Conservation (phyloP, 2,329 filamentous ascomycete species). For the Beauveria australis region DNA sequence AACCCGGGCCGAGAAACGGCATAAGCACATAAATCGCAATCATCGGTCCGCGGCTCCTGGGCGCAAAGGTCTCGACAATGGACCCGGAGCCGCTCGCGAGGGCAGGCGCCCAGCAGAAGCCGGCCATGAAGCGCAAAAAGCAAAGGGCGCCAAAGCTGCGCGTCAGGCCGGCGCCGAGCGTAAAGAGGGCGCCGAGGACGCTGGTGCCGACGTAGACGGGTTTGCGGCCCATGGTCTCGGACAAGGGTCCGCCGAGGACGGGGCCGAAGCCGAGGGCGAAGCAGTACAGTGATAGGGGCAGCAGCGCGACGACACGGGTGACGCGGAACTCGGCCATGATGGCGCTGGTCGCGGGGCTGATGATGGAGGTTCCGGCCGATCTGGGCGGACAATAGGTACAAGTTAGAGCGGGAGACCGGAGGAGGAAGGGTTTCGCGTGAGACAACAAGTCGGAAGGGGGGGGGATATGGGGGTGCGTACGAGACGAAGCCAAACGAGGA, state of each 20-base stretch:
- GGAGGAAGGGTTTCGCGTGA: too few relatives aligned
- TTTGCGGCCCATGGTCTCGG: slow-evolving; percentile 48
- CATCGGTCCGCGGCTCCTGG: slow-evolving; percentile 32
- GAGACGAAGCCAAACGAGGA: slow-evolving; percentile 32
- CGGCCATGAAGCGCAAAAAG: slow-evolving; percentile 49
- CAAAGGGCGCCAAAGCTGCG: slow-evolving; percentile 41
- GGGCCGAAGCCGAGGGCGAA: slow-evolving; percentile 53
- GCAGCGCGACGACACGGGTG: slow-evolving; percentile 45
- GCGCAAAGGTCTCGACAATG: slow-evolving; percentile 39
- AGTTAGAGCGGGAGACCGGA: too few relatives aligned
- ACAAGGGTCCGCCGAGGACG: slow-evolving; percentile 49
- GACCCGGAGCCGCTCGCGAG: slow-evolving; percentile 42
- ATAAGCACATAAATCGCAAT: slow-evolving; percentile 39
- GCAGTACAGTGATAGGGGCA: slow-evolving; percentile 52
- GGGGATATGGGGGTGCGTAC: too few relatives aligned
- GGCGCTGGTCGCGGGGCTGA: slow-evolving; percentile 37
- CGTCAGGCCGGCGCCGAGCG: slow-evolving; percentile 44
- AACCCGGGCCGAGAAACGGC: slow-evolving; percentile 44
- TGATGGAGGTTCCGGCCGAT: slow-evolving; percentile 45
- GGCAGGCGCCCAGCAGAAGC: slow-evolving; percentile 40
- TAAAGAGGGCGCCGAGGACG: slow-evolving; percentile 45
- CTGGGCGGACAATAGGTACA: slow-evolving; percentile 27
- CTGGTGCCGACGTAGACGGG: slow-evolving; percentile 40
- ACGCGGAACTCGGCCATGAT: slow-evolving; percentile 47
- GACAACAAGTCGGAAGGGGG: too few relatives aligned